These are phyloP conservation scores for Misopates orontium DNA, from an alignment of 257 asterid genomes.

Conservation along the genomic window DNA sequence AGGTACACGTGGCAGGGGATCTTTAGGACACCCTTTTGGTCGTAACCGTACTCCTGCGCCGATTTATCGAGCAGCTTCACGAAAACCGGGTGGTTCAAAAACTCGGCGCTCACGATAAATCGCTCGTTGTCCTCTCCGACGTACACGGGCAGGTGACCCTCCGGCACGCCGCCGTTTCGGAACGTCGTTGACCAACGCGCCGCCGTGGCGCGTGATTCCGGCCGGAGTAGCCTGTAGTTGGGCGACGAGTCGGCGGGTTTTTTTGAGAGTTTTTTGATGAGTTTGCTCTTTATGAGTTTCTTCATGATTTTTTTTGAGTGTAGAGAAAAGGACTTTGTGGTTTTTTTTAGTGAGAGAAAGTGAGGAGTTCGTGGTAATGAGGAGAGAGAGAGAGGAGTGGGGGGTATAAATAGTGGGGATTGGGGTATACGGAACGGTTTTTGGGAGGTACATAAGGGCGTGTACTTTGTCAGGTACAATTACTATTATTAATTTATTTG, in stretches of 20 bases:
- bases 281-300: slow-evolving; percentile 61
- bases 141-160: slow-evolving; percentile 86
- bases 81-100: slow-evolving; percentile 78
- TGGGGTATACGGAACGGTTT: slow-evolving; percentile 27
- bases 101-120: slow-evolving; percentile 79
- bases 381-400: slow-evolving; percentile 1
- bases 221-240: slow-evolving; percentile 44
- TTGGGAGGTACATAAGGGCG: slow-evolving; percentile 64
- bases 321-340: too few relatives aligned
- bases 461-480: slow-evolving; percentile 61
- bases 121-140: slow-evolving; percentile 95
- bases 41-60: slow-evolving; percentile 86
- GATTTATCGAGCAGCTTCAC: slow-evolving; percentile 63
- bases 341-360: not conserved
- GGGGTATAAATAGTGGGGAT: slow-evolving; percentile 31
- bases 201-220: slow-evolving; percentile 35
- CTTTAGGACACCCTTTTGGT: slow-evolving; percentile 75
- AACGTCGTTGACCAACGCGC: slow-evolving; percentile 30
- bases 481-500: too few relatives aligned
- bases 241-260: slow-evolving; percentile 67
- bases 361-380: slow-evolving; percentile 8
- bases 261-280: slow-evolving; percentile 59
- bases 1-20: slow-evolving; percentile 79
- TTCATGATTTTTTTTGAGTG: too few relatives aligned
- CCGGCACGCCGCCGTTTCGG: slow-evolving; percentile 58